Percentiles rank a stretch among this genome's conserved stretches.
Evolutionary conservation across 73 alveolate genomes (phyloP).

Genomic region (Uronychia binucleata): DNA sequence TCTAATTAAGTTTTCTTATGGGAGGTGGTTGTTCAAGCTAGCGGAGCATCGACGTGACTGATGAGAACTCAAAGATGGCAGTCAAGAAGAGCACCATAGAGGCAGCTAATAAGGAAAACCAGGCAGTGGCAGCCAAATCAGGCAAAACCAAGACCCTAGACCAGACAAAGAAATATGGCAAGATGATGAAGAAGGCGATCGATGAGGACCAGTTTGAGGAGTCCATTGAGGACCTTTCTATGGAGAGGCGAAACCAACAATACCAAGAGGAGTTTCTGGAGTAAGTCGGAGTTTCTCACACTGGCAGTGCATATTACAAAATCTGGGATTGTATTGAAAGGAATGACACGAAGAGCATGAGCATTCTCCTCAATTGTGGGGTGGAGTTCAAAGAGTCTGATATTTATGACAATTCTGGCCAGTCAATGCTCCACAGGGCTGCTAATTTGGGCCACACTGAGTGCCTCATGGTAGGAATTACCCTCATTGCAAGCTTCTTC

Average conservation of each 20-base stretch:
- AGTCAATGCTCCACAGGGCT: slow-evolving; percentile 57
- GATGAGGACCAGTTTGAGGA: slow-evolving; percentile 19
- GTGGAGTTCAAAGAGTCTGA: slow-evolving; percentile 15
- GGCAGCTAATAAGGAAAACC: neutral
- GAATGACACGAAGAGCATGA: slow-evolving; percentile 35
- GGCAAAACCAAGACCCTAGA: neutral
- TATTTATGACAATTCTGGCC: slow-evolving; percentile 14
- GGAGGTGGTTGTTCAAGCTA: slow-evolving; percentile 37
- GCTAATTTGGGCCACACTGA: slow-evolving; percentile 60
- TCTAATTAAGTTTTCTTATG: neutral
- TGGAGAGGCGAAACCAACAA: neutral
- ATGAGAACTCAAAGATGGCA: neutral
- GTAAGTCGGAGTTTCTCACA: neutral
- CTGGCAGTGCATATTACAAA: neutral
- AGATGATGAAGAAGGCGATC: neutral
- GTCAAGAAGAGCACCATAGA: neutral
- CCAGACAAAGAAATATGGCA: slow-evolving; percentile 3
- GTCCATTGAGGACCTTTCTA: slow-evolving; percentile 12
- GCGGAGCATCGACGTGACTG: neutral
- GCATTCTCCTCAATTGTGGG: slow-evolving; percentile 10
- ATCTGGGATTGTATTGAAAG: slow-evolving; percentile 56
- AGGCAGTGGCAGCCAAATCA: neutral
- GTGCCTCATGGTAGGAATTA: slow-evolving; percentile 17
- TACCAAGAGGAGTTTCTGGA: neutral
- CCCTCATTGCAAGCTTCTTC: neutral